phyloP scores from a whole-genome alignment of 768 basidiomycete genomes.

The Chiua virens region DNA sequence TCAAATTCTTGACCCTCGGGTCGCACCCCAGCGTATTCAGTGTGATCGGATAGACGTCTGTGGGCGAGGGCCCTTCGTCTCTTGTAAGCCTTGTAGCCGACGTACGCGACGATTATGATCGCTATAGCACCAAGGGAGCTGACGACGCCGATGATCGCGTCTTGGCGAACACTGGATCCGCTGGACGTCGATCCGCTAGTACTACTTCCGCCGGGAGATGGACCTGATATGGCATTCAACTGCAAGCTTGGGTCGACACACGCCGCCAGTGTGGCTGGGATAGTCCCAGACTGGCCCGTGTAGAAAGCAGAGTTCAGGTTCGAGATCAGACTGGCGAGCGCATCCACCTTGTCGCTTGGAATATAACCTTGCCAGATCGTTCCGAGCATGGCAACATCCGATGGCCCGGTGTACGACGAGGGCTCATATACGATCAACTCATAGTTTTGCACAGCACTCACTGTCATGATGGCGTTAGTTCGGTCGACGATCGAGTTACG shows the following conservation, averaged over 20 bases:
- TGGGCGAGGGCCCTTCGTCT: constrained; percentile 70
- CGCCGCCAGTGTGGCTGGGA: constrained; percentile 57
- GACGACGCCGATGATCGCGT: constrained; percentile 92
- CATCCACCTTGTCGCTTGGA: constrained; percentile 50
- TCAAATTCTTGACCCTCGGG: constrained; percentile 76
- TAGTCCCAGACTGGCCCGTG: constrained; percentile 41
- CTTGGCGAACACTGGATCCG: constrained; percentile 50
- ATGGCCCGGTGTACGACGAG: constrained; percentile 45
- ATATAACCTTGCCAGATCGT: constrained; percentile 78
- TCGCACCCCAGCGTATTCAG: constrained; percentile 40
- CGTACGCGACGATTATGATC: constrained; percentile 67
- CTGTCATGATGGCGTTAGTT: constrained; percentile 33
- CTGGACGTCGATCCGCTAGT: constrained; percentile 22
- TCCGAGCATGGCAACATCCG: constrained; percentile 50
- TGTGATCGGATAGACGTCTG: constrained; percentile 62
- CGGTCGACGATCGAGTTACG: constrained; percentile 13
- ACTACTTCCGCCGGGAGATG: constrained; percentile 28
- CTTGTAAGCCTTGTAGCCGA: constrained; percentile 68
- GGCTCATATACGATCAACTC: constrained; percentile 75
- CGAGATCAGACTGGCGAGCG: constrained; percentile 66
- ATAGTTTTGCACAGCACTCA: constrained; percentile 42
- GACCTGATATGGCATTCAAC: constrained; percentile 47
- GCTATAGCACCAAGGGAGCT: constrained; percentile 79
- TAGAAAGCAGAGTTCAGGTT: constrained; percentile 64
- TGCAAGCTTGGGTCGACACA: constrained; percentile 72